Evolutionary conservation across 2,329 filamentous ascomycete genomes (phyloP).

Genomic region (Fusarium mexicanum): DNA sequence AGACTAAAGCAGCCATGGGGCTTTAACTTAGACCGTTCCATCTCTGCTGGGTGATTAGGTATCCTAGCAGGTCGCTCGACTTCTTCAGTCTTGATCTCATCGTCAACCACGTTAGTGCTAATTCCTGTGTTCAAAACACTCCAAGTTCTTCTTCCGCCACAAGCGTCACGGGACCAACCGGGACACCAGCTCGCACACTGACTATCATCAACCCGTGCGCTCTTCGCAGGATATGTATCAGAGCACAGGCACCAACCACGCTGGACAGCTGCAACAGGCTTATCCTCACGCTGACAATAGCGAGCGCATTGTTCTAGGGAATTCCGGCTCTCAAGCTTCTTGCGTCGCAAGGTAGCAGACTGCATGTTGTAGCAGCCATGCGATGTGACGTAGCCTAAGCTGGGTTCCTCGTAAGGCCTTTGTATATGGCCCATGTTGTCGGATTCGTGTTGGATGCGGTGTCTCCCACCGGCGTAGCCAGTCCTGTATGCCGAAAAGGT

Average conservation of each 20-base stretch:
- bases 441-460: not conserved
- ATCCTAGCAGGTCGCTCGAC: not conserved
- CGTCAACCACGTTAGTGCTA: not conserved
- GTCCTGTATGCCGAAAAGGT: not conserved
- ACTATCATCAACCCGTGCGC: not conserved
- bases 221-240: not conserved
- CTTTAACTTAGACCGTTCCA: fast-evolving
- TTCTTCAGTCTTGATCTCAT: not conserved
- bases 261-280: not conserved
- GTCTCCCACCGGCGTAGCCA: not conserved
- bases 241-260: not conserved
- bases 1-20: not conserved
- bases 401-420: not conserved
- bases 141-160: not conserved
- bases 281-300: not conserved
- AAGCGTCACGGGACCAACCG: not conserved
- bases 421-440: not conserved
- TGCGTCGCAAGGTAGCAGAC: not conserved
- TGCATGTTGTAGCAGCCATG: slow-evolving; percentile 6
- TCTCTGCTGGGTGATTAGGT: not conserved
- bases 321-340: not conserved
- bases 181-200: not conserved
- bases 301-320: not conserved
- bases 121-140: slow-evolving; percentile 1
- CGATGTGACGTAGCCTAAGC: not conserved